phyloP scores from a whole-genome alignment of 148 eudicot genomes.

The Pouteria glomerata region DNA sequence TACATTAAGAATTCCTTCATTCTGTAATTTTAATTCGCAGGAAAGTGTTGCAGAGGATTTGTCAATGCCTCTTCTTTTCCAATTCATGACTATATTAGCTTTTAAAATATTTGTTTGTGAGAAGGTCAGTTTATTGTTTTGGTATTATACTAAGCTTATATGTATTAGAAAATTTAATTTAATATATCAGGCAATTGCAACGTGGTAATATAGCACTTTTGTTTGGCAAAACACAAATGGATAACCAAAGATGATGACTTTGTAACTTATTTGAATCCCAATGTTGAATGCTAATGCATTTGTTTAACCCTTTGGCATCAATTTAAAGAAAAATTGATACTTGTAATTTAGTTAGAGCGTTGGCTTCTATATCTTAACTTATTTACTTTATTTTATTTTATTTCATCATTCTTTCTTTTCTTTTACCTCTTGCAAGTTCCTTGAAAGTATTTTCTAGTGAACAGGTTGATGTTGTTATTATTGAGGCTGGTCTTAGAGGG shows the following conservation, averaged over 20 bases:
- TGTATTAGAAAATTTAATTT: not conserved
- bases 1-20: not conserved
- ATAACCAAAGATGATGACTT: too few species aligned
- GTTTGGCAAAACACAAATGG: not conserved
- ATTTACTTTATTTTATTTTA: not conserved
- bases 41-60: constrained; percentile 43
- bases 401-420: not conserved
- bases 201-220: not conserved
- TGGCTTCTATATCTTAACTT: not conserved
- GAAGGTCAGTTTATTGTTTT: constrained; percentile 33
- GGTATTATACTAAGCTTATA: not conserved
- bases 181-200: not conserved
- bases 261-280: too few species aligned
- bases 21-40: constrained; percentile 34
- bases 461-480: constrained; percentile 71
- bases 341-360: too few species aligned
- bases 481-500: constrained; percentile 80
- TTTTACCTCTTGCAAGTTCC: not conserved
- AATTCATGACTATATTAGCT: constrained; percentile 60
- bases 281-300: not conserved
- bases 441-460: not conserved
- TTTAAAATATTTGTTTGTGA: constrained; percentile 53
- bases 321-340: not conserved
- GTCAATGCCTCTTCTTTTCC: constrained; percentile 77
- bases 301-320: not conserved